Evolutionary conservation across 345 rosid genomes (phyloP).

Genomic region (Melaleuca alternifolia): DNA sequence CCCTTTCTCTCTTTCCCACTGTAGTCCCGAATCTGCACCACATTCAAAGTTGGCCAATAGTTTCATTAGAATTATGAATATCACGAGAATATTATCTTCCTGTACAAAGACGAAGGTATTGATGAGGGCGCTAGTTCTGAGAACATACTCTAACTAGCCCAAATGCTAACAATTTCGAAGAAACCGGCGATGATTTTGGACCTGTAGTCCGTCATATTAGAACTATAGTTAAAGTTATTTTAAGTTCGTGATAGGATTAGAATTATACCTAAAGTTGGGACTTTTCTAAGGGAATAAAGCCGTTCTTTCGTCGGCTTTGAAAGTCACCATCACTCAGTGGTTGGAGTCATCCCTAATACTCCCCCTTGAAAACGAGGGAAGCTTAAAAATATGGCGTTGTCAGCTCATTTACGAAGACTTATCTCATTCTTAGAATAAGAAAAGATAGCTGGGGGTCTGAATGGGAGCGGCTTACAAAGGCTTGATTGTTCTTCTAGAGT

Average conservation of each 20-base stretch:
- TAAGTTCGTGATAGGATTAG: too few species aligned
- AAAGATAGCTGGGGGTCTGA: background rate
- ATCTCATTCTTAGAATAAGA: background rate
- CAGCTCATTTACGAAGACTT: background rate
- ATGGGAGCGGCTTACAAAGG: background rate
- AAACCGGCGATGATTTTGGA: background rate
- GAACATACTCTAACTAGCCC: background rate
- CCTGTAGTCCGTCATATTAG: fast-evolving
- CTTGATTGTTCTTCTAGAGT: background rate
- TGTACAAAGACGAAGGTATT: background rate
- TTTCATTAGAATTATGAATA: too few species aligned
- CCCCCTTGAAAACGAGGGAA: background rate
- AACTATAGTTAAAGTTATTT: background rate
- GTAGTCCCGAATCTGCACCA: too few species aligned
- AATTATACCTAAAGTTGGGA: background rate
- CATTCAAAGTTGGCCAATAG: background rate
- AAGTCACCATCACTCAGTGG: background rate
- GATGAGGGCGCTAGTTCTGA: background rate
- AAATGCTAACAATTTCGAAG: too few species aligned
- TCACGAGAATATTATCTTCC: background rate
- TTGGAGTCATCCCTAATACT: background rate
- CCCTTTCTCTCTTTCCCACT: background rate
- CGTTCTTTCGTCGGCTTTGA: background rate
- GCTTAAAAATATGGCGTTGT: background rate
- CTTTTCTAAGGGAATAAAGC: background rate